phyloP scores from a whole-genome alignment of 208 protist species.

The Entamoeba histolytica region DNA sequence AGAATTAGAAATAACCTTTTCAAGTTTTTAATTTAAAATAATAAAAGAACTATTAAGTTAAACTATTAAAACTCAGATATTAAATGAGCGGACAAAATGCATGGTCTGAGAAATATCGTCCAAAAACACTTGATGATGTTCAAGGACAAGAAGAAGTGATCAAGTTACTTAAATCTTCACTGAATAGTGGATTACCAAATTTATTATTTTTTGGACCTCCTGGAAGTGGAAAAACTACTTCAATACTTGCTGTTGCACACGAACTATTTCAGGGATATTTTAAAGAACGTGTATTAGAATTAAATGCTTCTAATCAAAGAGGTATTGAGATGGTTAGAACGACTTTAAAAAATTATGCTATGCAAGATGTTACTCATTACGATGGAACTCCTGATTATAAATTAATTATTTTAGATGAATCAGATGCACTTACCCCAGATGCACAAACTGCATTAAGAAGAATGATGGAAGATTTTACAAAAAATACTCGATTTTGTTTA shows the following conservation, averaged over 20 bases:
- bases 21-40: too few relatives aligned
- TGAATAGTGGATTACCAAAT: constrained; percentile 64
- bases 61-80: not conserved
- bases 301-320: constrained; percentile 96
- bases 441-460: constrained; percentile 84
- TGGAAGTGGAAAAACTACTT: constrained; percentile 76
- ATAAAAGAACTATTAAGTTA: not conserved
- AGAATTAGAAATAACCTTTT: too few relatives aligned
- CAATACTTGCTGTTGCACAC: constrained; percentile 77
- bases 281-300: constrained; percentile 76
- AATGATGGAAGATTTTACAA: constrained; percentile 87
- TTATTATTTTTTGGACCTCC: constrained; percentile 93
- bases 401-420: constrained; percentile 97
- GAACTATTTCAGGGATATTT: constrained; percentile 72
- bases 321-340: constrained; percentile 86
- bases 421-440: constrained; percentile 84
- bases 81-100: not conserved
- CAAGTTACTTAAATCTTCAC: not conserved
- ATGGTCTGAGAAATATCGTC: constrained; percentile 8
- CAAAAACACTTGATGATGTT: constrained; percentile 4
- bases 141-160: constrained; percentile 3
- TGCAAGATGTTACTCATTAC: not conserved
- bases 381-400: constrained; percentile 58
- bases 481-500: constrained; percentile 85
- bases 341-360: constrained; percentile 91